These are phyloP conservation scores for Phytopythium ostracodes DNA, from an alignment of 352 stramenopile species.

Conservation along the genomic window DNA sequence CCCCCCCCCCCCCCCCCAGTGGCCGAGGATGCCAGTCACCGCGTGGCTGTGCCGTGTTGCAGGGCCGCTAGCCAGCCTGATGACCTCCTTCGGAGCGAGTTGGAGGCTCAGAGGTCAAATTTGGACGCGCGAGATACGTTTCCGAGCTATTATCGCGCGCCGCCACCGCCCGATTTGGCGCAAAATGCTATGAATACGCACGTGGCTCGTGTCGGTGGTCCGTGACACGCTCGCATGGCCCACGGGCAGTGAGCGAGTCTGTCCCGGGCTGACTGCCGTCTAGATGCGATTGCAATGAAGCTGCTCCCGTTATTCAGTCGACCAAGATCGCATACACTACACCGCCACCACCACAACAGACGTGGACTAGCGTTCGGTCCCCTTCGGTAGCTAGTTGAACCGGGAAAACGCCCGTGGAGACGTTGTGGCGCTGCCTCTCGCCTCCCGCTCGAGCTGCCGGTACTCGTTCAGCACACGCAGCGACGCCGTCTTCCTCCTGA, in stretches of 20 bases:
- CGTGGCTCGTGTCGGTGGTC: not conserved
- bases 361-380: too few relatives aligned
- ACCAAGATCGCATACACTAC: not conserved
- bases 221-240: not conserved
- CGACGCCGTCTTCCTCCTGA: conserved; percentile 59
- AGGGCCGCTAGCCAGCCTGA: too few relatives aligned
- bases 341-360: not conserved
- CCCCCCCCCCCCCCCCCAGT: too few relatives aligned
- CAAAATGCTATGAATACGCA: not conserved
- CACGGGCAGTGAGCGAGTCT: too few relatives aligned
- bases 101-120: not conserved
- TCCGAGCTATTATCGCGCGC: not conserved
- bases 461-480: conserved; percentile 66
- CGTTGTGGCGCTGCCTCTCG: not conserved
- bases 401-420: not conserved
- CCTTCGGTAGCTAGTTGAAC: not conserved
- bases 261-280: not conserved
- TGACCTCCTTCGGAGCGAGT: not conserved
- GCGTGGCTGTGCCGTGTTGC: too few relatives aligned
- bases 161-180: not conserved
- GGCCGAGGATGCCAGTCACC: conserved; percentile 1
- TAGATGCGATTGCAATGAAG: not conserved
- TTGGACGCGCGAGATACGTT: not conserved
- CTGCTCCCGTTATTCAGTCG: too few relatives aligned
- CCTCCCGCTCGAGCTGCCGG: conserved; percentile 50